Base-by-base conservation (phyloP, 805 yeast genomes). In the Metschnikowia lunata region DNA sequence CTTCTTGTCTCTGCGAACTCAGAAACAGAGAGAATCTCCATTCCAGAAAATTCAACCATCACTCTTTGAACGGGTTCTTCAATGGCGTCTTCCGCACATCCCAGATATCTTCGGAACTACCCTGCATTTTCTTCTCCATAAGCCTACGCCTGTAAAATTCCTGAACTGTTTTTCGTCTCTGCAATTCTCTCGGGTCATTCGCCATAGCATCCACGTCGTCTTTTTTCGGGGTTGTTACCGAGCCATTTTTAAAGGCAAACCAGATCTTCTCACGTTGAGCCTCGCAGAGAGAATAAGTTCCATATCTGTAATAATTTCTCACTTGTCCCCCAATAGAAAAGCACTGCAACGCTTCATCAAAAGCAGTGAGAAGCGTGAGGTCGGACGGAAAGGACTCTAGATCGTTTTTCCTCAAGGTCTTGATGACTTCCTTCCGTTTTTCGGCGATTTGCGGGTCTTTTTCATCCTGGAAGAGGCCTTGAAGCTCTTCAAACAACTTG, bases 311-410 rank as follows among this genome's bases (percentile, higher is more conserved):
- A 57, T 85, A 85, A 63, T 85, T 78, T 48, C 95, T 78, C 15
- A 87, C 67, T 59, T 90, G 97, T 0, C 97, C 97, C 3, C 96
- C 97, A 3, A 90, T 59, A 0, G 97, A 86, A 66, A 86, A 88
- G 61, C 98, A 91, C 37, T 79, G 82, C 37, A 89, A 75, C 18
- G 90, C 70, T 58, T 88, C 95, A 62, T 90, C 96, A 63, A 90
- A 83, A 1, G 93, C 93, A 36, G 91, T 88, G 42, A 83, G 71
- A 7, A 70, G 54, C 11, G 71, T 60, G 37, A 71, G 52, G 26
- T 62, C 61, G n/a, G 61, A 54, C 5, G 74, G 75, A 42, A 62
- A 60, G 18, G 58, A 54, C 11, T 53, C 43, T 26, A 52, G 14
- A 34, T 49, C 52, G 34, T 53, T 53, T 36, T 49, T 51, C 7